These are phyloP conservation scores for Alternaria ventricosa DNA, from an alignment of 2,329 filamentous ascomycete species.

Conservation along the genomic window DNA sequence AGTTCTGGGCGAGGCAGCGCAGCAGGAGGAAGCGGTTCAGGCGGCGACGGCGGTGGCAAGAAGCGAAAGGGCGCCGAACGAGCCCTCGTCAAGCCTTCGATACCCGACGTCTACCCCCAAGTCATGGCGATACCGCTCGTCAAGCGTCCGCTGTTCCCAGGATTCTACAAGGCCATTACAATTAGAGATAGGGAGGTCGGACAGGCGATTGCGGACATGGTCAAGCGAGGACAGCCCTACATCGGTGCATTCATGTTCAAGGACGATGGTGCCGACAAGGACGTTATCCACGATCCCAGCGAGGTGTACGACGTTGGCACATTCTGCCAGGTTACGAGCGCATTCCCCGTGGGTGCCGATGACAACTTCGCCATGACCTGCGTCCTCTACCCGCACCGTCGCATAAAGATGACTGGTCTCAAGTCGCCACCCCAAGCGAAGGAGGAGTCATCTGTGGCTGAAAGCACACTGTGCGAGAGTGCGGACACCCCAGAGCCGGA, in stretches of 20 bases:
- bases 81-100: constrained; percentile 82
- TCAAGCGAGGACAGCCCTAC: constrained; percentile 95
- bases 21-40: constrained; percentile 57
- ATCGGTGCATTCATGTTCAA: constrained; percentile 97
- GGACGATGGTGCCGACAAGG: constrained; percentile 91
- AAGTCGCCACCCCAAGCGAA: constrained; percentile 67
- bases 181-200: constrained; percentile 93
- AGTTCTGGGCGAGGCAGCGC: constrained; percentile 66
- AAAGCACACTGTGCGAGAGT: constrained; percentile 51
- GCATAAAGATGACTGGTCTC: constrained; percentile 87
- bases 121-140: constrained; percentile 97
- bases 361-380: constrained; percentile 87
- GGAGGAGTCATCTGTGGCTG: constrained; percentile 37
- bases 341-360: constrained; percentile 81
- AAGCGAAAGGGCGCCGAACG: constrained; percentile 77
- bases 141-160: constrained; percentile 90
- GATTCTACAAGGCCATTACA: constrained; percentile 98
- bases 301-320: constrained; percentile 97
- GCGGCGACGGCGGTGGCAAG: constrained; percentile 67
- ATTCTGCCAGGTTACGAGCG: constrained; percentile 96
- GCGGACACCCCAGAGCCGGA: constrained; percentile 54
- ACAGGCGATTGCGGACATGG: constrained; percentile 91
- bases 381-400: constrained; percentile 92
- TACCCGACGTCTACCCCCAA: constrained; percentile 95
- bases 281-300: constrained; percentile 86